Evolutionary conservation across 75 land plant genomes (phyloP).

Genomic region (Pinus taeda): DNA sequence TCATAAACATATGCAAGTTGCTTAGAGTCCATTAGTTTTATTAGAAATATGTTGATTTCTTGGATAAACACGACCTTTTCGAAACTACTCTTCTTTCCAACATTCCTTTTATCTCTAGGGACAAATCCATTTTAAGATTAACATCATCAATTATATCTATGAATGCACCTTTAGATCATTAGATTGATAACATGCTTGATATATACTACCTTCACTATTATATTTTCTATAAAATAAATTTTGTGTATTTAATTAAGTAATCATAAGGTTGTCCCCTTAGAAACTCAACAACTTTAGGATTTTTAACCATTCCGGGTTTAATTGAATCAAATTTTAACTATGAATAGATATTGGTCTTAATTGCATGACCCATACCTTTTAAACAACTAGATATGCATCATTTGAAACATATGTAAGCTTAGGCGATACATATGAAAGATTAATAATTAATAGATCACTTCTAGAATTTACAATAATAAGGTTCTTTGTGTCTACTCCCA

Average conservation of each 20-base stretch:
- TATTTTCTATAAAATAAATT: conserved; percentile 21
- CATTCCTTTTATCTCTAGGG: too few relatives aligned
- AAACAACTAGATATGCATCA: conserved; percentile 92
- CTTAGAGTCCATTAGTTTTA: too few relatives aligned
- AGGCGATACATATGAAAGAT: conserved; percentile 75
- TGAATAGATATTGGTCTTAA: conserved; percentile 95
- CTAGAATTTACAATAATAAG: conserved; percentile 90
- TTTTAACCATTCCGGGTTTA: conserved; percentile 96
- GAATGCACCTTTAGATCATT: too few relatives aligned
- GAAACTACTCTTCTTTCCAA: too few relatives aligned
- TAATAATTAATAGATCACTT: conserved; percentile 96
- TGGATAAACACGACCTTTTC: too few relatives aligned
- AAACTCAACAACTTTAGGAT: conserved; percentile 96
- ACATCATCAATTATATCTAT: too few relatives aligned
- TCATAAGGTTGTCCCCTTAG: conserved; percentile 93
- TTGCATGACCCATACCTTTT: conserved; percentile 94
- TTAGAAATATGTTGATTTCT: too few relatives aligned
- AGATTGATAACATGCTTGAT: too few relatives aligned
- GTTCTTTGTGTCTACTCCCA: conserved; percentile 71
- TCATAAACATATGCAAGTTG: conserved; percentile 27
- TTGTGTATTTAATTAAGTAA: conserved; percentile 83
- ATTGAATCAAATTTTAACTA: conserved; percentile 86
- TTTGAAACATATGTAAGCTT: conserved; percentile 73
- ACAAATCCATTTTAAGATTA: too few relatives aligned
- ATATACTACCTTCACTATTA: background rate